Base-by-base conservation (phyloP, 2,329 filamentous ascomycete species). In the Emmonsia crescens region DNA sequence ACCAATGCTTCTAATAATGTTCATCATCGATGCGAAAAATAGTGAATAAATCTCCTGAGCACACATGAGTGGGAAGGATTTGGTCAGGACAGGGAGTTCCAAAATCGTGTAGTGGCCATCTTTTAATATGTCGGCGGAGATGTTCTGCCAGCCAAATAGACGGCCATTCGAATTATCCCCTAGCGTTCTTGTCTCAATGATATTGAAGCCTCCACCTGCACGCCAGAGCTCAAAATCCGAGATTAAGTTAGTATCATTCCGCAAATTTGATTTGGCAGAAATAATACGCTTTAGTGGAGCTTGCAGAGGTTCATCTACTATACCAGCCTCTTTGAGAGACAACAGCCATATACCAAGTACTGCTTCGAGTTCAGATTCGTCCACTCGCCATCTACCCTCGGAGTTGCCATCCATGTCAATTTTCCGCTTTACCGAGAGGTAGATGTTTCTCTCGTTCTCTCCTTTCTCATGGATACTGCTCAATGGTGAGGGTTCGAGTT, bases 1-100 rank as follows among this genome's bases (percentile, higher is more conserved):
- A 1, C 69, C 58, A 2, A 66, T 64, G 10, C 62, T 55, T 6
- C 61, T 64, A n/a, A 74, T 64, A 38, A 72, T 71, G 6, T 68
- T 64, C 0, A 71, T 65, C 8, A 64, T 60, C 8, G 62, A 62
- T 10, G 56, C n/a, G 36, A 64, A 62, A 21, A 62, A 64, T 21
- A 62, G 55, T 12, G 62, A 40, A n/a, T 69, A 75, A 8, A 75
- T 65, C 36, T 75, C 72, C 27, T 74, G 73, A 0, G 73, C 72
- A 5, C 59, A 67, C 71, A 74, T 72, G 0, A 19, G 60, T 29
- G 70, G 66, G 0, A 73, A 8, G 3, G 38, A 56, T 69, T 71
- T 0, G 66, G 63, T 66, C 8, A 71, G 59, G 0, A 64, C 64
- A 1, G 72, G 61, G 0, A 73, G 63, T 3, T 69, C 64, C 42